phyloP scores from a whole-genome alignment of 2,329 filamentous ascomycete species.

The Elsinoe ampelina region DNA sequence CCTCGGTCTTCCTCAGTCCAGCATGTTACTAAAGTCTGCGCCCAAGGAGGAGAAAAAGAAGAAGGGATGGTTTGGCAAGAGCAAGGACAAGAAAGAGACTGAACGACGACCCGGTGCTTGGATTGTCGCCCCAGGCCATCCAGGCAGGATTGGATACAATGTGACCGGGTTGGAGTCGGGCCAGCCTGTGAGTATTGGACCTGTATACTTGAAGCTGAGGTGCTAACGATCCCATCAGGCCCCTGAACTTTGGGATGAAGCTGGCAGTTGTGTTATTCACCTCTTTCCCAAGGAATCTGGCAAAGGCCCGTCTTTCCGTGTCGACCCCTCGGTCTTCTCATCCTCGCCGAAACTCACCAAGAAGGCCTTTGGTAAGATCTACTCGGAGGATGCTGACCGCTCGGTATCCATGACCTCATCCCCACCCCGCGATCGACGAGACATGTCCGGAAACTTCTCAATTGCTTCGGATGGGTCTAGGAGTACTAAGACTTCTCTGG shows the following conservation, averaged over 20 bases:
- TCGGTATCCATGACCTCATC: conserved; percentile 17
- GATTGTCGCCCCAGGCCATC: conserved; percentile 44
- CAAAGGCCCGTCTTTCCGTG: conserved; percentile 50
- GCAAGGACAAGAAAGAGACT: conserved; percentile 25
- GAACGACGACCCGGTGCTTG: conserved; percentile 41
- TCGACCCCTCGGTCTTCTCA: conserved; percentile 50
- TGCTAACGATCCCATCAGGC: conserved; percentile 30
- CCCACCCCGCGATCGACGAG: not conserved
- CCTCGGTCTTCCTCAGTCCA: not conserved
- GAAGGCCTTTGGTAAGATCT: conserved; percentile 46
- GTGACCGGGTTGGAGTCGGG: conserved; percentile 41
- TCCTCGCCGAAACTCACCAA: conserved; percentile 48
- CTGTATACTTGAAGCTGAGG: not conserved
- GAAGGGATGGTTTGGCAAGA: conserved; percentile 26
- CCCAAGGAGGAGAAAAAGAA: conserved; percentile 22
- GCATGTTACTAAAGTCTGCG: not conserved
- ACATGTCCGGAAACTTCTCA: conserved; percentile 6
- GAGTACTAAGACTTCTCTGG: conserved; percentile 38
- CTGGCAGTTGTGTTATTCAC: conserved; percentile 55
- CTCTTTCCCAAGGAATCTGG: conserved; percentile 49
- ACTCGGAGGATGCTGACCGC: conserved; percentile 26
- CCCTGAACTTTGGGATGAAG: conserved; percentile 52
- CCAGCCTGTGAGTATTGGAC: conserved; percentile 37
- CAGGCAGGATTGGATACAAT: conserved; percentile 49
- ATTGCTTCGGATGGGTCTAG: conserved; percentile 27